A percentile compares a stretch with the other conserved stretches of the same genome.
Conservation (phyloP, 768 basidiomycete species). For the Lactarius hengduanensis region DNA sequence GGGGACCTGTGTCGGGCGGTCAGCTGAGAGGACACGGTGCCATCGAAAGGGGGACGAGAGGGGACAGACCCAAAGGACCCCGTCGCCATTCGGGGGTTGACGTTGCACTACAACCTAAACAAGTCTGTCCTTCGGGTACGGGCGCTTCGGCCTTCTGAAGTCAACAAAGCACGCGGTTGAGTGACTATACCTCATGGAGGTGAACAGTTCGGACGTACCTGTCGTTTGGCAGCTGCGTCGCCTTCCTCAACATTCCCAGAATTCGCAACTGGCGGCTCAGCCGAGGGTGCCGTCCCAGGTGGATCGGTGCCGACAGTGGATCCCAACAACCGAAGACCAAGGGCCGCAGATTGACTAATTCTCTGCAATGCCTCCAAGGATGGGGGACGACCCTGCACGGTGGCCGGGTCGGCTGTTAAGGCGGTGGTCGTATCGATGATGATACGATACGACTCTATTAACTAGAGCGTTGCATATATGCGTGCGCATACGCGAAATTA, state of each 20-base stretch:
- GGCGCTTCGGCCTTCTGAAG: constrained; percentile 43
- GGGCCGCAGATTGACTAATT: constrained; percentile 45
- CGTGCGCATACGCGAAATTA: not conserved
- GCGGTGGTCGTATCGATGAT: constrained; percentile 43
- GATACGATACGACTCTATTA: constrained; percentile 45
- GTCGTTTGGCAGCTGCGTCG: constrained; percentile 32
- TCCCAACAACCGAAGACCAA: constrained; percentile 46
- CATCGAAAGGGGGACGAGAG: constrained; percentile 5
- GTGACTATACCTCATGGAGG: constrained; percentile 18
- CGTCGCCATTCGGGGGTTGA: constrained; percentile 87
- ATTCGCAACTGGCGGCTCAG: constrained; percentile 26
- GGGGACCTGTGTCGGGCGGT: constrained; percentile 52
- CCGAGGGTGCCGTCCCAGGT: constrained; percentile 20
- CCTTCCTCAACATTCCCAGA: constrained; percentile 32
- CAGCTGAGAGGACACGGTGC: constrained; percentile 24
- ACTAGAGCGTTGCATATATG: constrained; percentile 32
- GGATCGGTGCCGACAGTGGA: constrained; percentile 33
- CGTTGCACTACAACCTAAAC: constrained; percentile 78
- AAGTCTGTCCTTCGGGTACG: constrained; percentile 64
- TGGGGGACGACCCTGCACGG: constrained; percentile 32
- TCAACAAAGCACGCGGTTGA: constrained; percentile 9
- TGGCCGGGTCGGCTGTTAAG: constrained; percentile 31
- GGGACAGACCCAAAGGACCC: constrained; percentile 68
- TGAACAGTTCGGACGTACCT: constrained; percentile 30
- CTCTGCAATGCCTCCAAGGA: constrained; percentile 40